phyloP scores from a whole-genome alignment of 495 filamentous ascomycete genomes.

The Margaritispora aquatica region DNA sequence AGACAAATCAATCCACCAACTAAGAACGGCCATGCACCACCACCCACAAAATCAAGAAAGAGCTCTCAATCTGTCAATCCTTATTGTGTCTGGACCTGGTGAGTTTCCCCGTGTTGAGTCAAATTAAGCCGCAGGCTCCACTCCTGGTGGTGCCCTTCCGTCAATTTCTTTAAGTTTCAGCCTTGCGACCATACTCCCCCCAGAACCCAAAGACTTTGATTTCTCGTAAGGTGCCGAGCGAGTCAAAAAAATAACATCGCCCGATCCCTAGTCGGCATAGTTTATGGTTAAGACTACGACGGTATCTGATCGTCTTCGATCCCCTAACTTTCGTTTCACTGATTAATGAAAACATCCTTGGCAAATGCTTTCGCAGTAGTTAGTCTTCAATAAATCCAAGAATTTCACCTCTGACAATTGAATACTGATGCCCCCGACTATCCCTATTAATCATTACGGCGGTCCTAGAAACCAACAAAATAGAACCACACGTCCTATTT shows the following conservation, averaged over 20 bases:
- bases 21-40: conserved; percentile 63
- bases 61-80: conserved; percentile 55
- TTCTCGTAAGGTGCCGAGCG: conserved; percentile 67
- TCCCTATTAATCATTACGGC: conserved; percentile 70
- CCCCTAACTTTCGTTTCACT: conserved; percentile 71
- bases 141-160: conserved; percentile 55
- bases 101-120: conserved; percentile 64
- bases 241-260: conserved; percentile 63
- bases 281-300: conserved; percentile 74
- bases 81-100: conserved; percentile 62
- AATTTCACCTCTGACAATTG: conserved; percentile 69
- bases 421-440: conserved; percentile 64
- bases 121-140: conserved; percentile 66
- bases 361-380: conserved; percentile 68
- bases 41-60: conserved; percentile 35
- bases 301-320: conserved; percentile 73
- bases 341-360: conserved; percentile 73
- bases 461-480: conserved; percentile 64
- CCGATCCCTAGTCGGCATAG: conserved; percentile 67
- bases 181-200: conserved; percentile 67
- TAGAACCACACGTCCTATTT: conserved; percentile 65
- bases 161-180: conserved; percentile 69
- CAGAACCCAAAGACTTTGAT: conserved; percentile 73
- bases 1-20: conserved; percentile 59
- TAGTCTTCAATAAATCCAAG: conserved; percentile 68